Evolutionary conservation across 2,329 filamentous ascomycete genomes (phyloP), one percentile per base, ranked within the genome.

Genomic region (Emergomyces orientalis): DNA sequence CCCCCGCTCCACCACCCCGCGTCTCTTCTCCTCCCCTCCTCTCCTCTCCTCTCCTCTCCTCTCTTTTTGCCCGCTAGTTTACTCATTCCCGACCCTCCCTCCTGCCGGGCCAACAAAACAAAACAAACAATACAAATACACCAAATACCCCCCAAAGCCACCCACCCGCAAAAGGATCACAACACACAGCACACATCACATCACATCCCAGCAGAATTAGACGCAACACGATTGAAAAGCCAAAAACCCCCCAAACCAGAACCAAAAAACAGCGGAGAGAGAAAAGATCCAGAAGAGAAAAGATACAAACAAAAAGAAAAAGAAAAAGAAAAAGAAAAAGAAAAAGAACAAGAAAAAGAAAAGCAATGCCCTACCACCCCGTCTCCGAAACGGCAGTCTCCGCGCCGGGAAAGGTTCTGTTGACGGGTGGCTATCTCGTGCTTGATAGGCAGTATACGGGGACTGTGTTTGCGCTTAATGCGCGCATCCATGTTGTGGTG

Each of bases 391-490:
- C 78, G 59, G 88, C 87, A 71, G 85, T 96, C 67, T 97, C 94
- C 66, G 93, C 94, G 27, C 94, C 94, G 22, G 94, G 94, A 69
- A 99, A 99, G 80, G 94, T 99, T 65, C 84, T 99, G 67, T 84
- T 97, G 61, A 91, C 93, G 3, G 94, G 94, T 66, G 94, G 94
- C 65, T 99, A 97, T 77, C 86, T 97, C 55, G 93, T 97, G 27
- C 86, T 99, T 55, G 93, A 97, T 78, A 86, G 90, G 65, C 81
- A 84, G 65, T 91, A 97, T 76, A 94, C 89, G 2, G 93, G 88
- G 43, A 79, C 86, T 22, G 85, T 87, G 3, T 86, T 87, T 69
- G 85, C 84, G 39, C 80, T 88, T 59, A 80, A 86, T 72, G 85
- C 85, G 55, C 79, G 85, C 63, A 86, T 88, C 41, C 84, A 87